Evolutionary conservation across 2,329 filamentous ascomycete species (phyloP), one percentile per base, ranked within the genome.

Genomic region (Diaporthe ilicicola): DNA sequence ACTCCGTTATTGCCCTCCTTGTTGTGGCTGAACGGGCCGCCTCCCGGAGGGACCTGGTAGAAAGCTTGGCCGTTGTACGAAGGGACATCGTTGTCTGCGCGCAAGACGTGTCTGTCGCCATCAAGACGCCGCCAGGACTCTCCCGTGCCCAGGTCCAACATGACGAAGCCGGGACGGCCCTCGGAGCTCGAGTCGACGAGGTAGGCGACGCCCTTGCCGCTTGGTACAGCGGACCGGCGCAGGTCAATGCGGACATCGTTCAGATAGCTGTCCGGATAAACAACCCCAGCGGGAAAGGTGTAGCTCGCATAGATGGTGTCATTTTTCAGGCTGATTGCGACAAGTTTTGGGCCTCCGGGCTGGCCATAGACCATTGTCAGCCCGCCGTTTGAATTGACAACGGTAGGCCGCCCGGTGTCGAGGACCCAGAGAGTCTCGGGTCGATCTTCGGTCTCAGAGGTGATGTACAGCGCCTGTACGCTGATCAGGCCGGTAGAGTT

Each of bases 231-330:
- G 53, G 82, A 80, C 8, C 80, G 55, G n/a, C 82, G 79, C 42
- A 85, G 77, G 73, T 85, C 83, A 76, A 85, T 84, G 32, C 83
- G 82, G 2, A 85, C 69, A 70, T 85, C 84, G 71, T 85, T 85
- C 74, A 85, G 79, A 76, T 84, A 86, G 34, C 79, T 81, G 74
- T 84, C 83, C 2, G 83, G 83, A 71, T 80, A 85, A 73, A 84
- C 81, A 4, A 85, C 82, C 7, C 74, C 77, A 0, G 79, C 42
- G 0, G 83, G 82, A 70, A 85, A 81, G 1, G 82, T 85, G 74
- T 81, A 84, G 0, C 81, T 83, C 56, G 75, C 73, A 67, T 78
- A 79, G 65, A 84, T 44, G 10, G 70, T 70, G 74, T 85, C 76
- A 73, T 82, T 83, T 12, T 77, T 74, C 7, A 85, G 76, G 44